Evolutionary conservation across 73 alveolate genomes (phyloP).

Genomic region (Tetrahymena malaccensis): DNA sequence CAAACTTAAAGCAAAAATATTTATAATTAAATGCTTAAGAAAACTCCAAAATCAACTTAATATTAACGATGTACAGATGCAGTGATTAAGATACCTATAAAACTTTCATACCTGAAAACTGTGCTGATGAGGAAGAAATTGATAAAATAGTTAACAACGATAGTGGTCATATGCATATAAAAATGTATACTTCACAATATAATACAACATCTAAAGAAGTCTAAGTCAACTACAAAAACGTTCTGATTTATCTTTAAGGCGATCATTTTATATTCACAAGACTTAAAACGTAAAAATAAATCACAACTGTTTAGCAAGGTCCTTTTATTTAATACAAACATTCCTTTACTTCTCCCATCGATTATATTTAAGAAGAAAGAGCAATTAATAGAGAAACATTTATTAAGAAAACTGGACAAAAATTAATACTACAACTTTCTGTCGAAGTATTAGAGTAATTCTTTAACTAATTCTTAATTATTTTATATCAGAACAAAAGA

Average conservation of each 20-base stretch:
- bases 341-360: not conserved
- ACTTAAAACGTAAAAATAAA: not conserved
- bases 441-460: no score
- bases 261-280: not conserved
- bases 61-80: not conserved
- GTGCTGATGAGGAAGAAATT: not conserved
- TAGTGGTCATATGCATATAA: not conserved
- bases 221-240: not conserved
- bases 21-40: not conserved
- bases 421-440: not conserved
- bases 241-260: not conserved
- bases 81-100: not conserved
- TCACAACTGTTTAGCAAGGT: not conserved
- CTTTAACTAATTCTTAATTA: no score
- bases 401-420: not conserved
- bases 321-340: not conserved
- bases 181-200: not conserved
- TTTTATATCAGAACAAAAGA: no score
- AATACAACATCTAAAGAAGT: not conserved
- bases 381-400: not conserved
- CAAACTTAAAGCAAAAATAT: not conserved
- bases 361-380: not conserved
- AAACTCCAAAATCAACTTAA: not conserved
- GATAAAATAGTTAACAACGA: not conserved
- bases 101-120: not conserved